phyloP scores from a whole-genome alignment of 768 basidiomycete species.

The Lepiota venenata region DNA sequence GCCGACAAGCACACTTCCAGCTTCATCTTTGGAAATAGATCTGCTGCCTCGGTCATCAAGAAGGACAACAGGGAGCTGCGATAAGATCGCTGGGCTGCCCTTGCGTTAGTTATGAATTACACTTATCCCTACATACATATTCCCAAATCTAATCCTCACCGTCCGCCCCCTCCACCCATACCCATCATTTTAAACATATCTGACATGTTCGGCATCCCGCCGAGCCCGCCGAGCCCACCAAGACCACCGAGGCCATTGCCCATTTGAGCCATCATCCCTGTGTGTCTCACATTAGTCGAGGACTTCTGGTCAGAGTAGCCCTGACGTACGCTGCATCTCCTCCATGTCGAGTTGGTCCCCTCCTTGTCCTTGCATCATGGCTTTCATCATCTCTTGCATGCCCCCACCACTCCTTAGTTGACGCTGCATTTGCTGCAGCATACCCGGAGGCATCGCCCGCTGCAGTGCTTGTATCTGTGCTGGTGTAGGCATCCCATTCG shows the following conservation, averaged over 20 bases:
- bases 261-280: conserved; percentile 90
- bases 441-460: conserved; percentile 93
- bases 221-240: conserved; percentile 49
- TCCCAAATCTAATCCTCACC: conserved; percentile 17
- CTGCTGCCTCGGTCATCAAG: conserved; percentile 60
- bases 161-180: conserved; percentile 51
- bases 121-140: conserved; percentile 1
- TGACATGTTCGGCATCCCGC: conserved; percentile 62
- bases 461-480: conserved; percentile 95
- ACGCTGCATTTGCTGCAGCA: conserved; percentile 91
- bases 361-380: conserved; percentile 94
- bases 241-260: conserved; percentile 65
- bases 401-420: conserved; percentile 80
- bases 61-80: conserved; percentile 38
- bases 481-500: conserved; percentile 86
- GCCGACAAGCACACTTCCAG: conserved; percentile 79
- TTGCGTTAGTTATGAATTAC: conserved; percentile 8
- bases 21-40: conserved; percentile 77
- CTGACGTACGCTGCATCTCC: conserved; percentile 80
- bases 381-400: conserved; percentile 98
- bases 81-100: conserved; percentile 11
- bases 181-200: conserved; percentile 92
- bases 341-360: conserved; percentile 91
- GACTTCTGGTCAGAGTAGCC: neutral
- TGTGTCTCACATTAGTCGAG: conserved; percentile 6